Evolutionary conservation across 352 stramenopile genomes (phyloP).

Genomic region (Phytophthora tubulina): DNA sequence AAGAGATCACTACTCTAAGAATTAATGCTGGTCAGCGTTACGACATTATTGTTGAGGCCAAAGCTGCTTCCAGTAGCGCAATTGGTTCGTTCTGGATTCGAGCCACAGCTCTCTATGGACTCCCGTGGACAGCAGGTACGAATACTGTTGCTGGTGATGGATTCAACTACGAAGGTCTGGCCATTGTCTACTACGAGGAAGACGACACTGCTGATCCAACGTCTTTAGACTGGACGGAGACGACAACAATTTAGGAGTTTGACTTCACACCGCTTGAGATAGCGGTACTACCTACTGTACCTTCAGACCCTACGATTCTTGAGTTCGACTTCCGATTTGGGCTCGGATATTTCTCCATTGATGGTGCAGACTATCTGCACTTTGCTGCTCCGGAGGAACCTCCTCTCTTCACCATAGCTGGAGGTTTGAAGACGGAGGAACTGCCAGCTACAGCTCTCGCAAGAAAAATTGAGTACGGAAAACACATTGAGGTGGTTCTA

Average conservation of each 20-base stretch:
- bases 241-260: slow-evolving; percentile 32
- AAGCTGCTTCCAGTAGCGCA: slow-evolving; percentile 13
- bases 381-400: slow-evolving; percentile 31
- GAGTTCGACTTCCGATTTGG: slow-evolving; percentile 35
- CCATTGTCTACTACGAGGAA: slow-evolving; percentile 32
- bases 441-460: slow-evolving; percentile 45
- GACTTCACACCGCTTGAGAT: slow-evolving; percentile 33
- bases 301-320: slow-evolving; percentile 34
- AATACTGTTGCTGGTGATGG: slow-evolving; percentile 17
- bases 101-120: slow-evolving; percentile 25
- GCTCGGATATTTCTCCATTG: slow-evolving; percentile 35
- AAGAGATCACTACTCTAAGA: slow-evolving; percentile 36
- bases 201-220: slow-evolving; percentile 23
- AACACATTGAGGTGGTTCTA: slow-evolving; percentile 53
- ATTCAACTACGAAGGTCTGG: slow-evolving; percentile 38
- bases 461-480: slow-evolving; percentile 31
- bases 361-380: slow-evolving; percentile 25
- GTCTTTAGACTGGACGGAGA: slow-evolving; percentile 24
- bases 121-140: slow-evolving; percentile 38
- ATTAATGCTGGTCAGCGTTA: slow-evolving; percentile 48
- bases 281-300: slow-evolving; percentile 9
- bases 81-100: slow-evolving; percentile 42
- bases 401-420: slow-evolving; percentile 47
- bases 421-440: slow-evolving; percentile 34
- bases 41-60: slow-evolving; percentile 38